Evolutionary conservation across 73 alveolate species (phyloP).

Genomic region (Stentor coeruleus): DNA sequence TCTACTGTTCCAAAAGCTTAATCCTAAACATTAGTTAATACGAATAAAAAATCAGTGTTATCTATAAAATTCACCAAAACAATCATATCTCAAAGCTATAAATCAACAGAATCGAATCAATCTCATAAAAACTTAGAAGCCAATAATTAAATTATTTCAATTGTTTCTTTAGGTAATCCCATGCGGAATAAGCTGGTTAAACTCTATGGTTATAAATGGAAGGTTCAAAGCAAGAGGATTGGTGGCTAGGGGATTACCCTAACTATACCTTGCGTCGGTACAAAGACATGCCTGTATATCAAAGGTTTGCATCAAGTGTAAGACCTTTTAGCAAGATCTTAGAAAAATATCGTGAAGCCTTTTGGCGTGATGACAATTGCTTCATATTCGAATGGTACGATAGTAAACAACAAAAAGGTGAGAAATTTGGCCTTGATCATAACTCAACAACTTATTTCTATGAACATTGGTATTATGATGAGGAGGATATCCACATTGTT

Average conservation of each 20-base stretch:
- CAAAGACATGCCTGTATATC: constrained; percentile 3
- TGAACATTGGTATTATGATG: constrained; percentile 15
- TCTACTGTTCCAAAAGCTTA: too few species aligned
- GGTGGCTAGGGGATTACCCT: constrained; percentile 24
- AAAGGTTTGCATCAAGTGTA: background rate
- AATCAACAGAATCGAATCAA: too few species aligned
- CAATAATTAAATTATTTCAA: too few species aligned
- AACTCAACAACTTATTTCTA: constrained; percentile 4
- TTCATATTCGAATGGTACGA: constrained; percentile 15
- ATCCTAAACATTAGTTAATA: too few species aligned
- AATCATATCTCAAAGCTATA: too few species aligned
- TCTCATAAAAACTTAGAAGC: too few species aligned
- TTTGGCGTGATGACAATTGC: constrained; percentile 25
- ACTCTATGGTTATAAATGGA: background rate
- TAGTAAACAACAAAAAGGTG: background rate
- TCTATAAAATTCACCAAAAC: too few species aligned
- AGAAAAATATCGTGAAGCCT: background rate
- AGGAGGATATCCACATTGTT: constrained; percentile 11
- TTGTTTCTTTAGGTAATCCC: too few species aligned
- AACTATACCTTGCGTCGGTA: background rate
- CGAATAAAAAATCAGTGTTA: too few species aligned
- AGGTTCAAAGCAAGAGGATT: constrained; percentile 11
- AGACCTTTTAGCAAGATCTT: background rate
- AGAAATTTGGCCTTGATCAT: constrained; percentile 14
- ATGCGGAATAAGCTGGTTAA: too few species aligned